Percentiles rank a stretch among this genome's conserved stretches.
These are phyloP conservation scores for Blastobotrys capitulatus DNA, from an alignment of 1,139 yeast genomes.

Conservation along the genomic window DNA sequence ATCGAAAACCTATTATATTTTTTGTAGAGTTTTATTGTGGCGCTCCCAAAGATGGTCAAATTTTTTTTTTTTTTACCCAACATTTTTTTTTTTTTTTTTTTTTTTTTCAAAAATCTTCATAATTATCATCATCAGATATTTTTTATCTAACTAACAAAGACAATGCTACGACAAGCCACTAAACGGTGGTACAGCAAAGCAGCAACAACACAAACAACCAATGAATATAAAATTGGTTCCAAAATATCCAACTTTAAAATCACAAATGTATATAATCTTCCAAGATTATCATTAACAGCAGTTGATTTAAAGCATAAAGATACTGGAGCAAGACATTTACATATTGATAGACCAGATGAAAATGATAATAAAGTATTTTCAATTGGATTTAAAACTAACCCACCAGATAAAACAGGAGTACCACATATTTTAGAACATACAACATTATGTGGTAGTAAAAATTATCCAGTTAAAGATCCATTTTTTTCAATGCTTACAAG, in stretches of 20 bases:
- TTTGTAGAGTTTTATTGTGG: no score
- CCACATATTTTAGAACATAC: conserved; percentile 97
- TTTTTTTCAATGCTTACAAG: conserved; percentile 95
- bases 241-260: conserved; percentile 60
- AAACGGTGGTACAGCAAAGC: background rate
- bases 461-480: conserved; percentile 93
- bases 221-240: conserved; percentile 41
- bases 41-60: background rate
- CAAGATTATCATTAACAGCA: conserved; percentile 79
- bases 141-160: no score
- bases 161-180: background rate
- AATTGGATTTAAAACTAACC: conserved; percentile 87
- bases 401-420: conserved; percentile 89
- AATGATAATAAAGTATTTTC: conserved; percentile 68
- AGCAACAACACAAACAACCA: background rate
- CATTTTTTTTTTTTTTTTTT: background rate
- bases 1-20: no score
- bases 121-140: background rate
- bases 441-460: conserved; percentile 85
- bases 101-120: background rate
- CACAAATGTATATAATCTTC: conserved; percentile 59
- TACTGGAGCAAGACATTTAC: conserved; percentile 79
- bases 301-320: conserved; percentile 59
- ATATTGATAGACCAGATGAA: conserved; percentile 69
- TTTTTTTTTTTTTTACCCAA: background rate